Evolutionary conservation across 345 rosid species (phyloP), one percentile per base, ranked within the genome.

Genomic region (Aquilaria malaccensis): DNA sequence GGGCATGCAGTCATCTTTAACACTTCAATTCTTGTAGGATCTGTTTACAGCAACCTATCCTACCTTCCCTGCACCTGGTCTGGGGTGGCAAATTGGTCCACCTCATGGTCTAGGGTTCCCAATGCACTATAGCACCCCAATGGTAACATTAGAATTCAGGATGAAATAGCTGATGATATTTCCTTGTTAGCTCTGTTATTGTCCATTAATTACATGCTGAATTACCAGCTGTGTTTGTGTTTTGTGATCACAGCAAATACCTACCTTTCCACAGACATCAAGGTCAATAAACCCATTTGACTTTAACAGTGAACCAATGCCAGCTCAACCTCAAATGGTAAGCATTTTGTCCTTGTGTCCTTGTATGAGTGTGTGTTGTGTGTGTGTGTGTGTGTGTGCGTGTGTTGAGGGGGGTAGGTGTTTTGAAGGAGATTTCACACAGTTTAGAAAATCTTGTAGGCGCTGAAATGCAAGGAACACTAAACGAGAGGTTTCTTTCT

Each of bases 241-340:
- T 60, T 65, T 56, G 30, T 14, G 67, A 57, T 67, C 67, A 60
- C 89, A 85, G 96, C 74, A 84, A 9, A 71, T 78, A 76, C 82
- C 82, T 62, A 64, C 79, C 63, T 79, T 76, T 63, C 72, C 77
- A 33, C 88, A 72, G 68, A 70, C 70, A 64, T 67, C 86, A 33
- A 77, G 66, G 55, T 88, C 99, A 11, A 60, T 74, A 63, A 94
- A 94, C 79, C 99, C 99, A 60, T 94, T 94, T 82, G 97, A 94
- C 73, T 58, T 72, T 51, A 68, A 48, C 67, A 68, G 58, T 45
- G 92, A 83, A 64, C 74, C 88, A 22, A 68, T 80, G 46, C 66
- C 72, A 45, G 79, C 58, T 61, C 97, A 76, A 68, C 69, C 77
- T 57, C 90, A 78, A 69, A 57, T 71, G 37, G 98, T 93, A 80